Evolutionary conservation across 2,329 filamentous ascomycete species (phyloP).

Genomic region (Diplodia scrobiculata): DNA sequence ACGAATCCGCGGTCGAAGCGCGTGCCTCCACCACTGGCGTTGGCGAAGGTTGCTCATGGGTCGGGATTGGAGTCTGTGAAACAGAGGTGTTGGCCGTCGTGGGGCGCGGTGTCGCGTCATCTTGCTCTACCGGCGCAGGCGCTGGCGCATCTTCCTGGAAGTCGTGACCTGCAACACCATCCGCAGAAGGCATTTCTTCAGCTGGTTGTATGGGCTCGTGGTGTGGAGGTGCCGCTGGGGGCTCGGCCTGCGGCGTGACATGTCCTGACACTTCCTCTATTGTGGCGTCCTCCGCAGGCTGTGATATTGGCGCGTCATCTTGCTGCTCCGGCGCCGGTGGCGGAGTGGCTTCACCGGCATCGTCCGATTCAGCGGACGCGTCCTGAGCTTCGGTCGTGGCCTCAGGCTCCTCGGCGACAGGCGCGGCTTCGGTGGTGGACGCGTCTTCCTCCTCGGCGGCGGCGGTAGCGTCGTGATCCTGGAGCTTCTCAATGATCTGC

Average conservation of each 20-base stretch:
- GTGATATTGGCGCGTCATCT: neutral
- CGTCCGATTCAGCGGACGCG: slow-evolving; percentile 27
- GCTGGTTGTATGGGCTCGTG: slow-evolving; percentile 13
- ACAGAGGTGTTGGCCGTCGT: slow-evolving; percentile 19
- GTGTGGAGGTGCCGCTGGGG: neutral
- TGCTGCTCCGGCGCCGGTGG: slow-evolving; percentile 15
- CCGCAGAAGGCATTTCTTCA: neutral
- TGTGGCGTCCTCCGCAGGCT: neutral
- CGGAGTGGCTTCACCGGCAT: slow-evolving; percentile 30
- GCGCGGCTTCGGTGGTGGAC: slow-evolving; percentile 1
- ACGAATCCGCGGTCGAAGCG: slow-evolving; percentile 30
- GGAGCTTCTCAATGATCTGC: slow-evolving; percentile 52
- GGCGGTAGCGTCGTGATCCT: slow-evolving; percentile 38
- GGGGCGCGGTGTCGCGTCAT: slow-evolving; percentile 17
- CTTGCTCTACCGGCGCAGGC: slow-evolving; percentile 3
- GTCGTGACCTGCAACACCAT: neutral
- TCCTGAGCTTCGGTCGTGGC: slow-evolving; percentile 9
- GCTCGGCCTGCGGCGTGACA: neutral
- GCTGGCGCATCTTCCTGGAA: slow-evolving; percentile 23
- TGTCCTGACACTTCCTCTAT: slow-evolving; percentile 21
- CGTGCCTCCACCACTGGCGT: slow-evolving; percentile 6
- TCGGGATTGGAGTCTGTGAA: slow-evolving; percentile 29
- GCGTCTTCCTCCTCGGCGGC: slow-evolving; percentile 14
- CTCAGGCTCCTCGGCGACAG: slow-evolving; percentile 20
- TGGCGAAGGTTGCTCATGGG: slow-evolving; percentile 19